A percentile compares a stretch with the other conserved stretches of the same genome.
phyloP scores from a whole-genome alignment of 495 filamentous ascomycete species.

The Podospora pseudopauciseta region DNA sequence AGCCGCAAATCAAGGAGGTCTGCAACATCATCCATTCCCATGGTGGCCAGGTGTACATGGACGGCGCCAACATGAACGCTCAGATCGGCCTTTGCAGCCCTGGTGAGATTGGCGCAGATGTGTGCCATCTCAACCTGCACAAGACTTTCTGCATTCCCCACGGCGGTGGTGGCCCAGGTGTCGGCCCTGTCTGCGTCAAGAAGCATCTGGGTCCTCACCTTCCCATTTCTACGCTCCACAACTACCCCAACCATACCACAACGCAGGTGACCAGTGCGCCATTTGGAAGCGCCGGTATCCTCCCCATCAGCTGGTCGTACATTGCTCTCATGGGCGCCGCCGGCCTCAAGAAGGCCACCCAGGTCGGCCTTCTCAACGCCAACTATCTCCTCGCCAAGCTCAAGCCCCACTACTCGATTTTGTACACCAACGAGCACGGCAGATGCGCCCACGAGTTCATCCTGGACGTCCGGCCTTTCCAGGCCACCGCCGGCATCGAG shows the following conservation, averaged over 20 bases:
- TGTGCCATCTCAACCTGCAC: conserved; percentile 97
- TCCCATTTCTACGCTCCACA: conserved; percentile 60
- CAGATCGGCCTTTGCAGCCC: conserved; percentile 97
- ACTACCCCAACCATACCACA: conserved; percentile 30
- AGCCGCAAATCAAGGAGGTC: conserved; percentile 83
- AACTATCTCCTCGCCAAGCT: conserved; percentile 96
- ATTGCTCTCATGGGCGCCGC: conserved; percentile 91
- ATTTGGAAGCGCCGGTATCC: conserved; percentile 88
- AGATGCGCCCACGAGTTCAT: conserved; percentile 99
- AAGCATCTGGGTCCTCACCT: conserved; percentile 74
- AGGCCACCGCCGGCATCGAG: conserved; percentile 80
- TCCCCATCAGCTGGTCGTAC: conserved; percentile 97
- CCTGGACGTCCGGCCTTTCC: conserved; percentile 83
- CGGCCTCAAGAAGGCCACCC: conserved; percentile 90
- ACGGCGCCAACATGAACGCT: conserved; percentile 98
- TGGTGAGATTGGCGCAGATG: conserved; percentile 94
- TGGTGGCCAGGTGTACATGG: conserved; percentile 98
- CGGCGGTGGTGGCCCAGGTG: conserved; percentile 91
- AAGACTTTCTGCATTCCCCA: conserved; percentile 99
- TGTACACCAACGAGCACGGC: conserved; percentile 85
- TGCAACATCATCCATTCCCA: conserved; percentile 82
- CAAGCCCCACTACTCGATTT: conserved; percentile 81
- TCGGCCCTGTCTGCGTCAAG: conserved; percentile 93
- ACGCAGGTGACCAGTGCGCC: conserved; percentile 73
- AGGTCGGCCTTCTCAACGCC: conserved; percentile 91